A percentile compares a stretch with the other conserved stretches of the same genome.
Conservation (phyloP, 306 rosid species). For the Gastrolobium bilobum region DNA sequence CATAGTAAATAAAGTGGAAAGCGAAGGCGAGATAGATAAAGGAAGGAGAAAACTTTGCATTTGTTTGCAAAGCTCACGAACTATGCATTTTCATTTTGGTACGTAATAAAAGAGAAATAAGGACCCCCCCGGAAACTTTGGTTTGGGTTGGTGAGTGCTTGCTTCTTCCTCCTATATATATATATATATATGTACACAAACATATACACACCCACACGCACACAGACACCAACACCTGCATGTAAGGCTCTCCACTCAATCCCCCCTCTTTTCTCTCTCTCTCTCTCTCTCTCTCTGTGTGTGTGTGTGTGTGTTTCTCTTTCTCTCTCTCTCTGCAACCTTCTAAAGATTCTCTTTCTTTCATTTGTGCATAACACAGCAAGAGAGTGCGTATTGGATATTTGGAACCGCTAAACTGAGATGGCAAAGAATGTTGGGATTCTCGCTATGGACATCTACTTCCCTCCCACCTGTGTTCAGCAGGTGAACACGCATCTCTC, state of each 20-base stretch:
- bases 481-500: constrained; percentile 62
- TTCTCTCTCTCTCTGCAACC: neutral
- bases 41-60: neutral
- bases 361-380: neutral
- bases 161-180: neutral
- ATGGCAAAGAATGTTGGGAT: constrained; percentile 80
- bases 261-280: no score
- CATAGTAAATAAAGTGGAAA: neutral
- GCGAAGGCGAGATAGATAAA: neutral
- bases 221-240: neutral
- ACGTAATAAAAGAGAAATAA: neutral
- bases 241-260: constrained; percentile 37
- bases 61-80: neutral
- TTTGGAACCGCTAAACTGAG: neutral
- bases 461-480: constrained; percentile 82
- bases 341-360: neutral
- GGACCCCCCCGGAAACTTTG: neutral
- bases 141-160: neutral
- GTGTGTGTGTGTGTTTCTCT: neutral
- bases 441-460: constrained; percentile 90
- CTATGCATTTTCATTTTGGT: constrained; percentile 33
- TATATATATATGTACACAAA: neutral
- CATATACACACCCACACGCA: no score
- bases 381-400: constrained; percentile 18
- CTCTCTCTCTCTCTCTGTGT: neutral